phyloP scores from a whole-genome alignment of 2,329 filamentous ascomycete species.

The Clarireedia hainanense region DNA sequence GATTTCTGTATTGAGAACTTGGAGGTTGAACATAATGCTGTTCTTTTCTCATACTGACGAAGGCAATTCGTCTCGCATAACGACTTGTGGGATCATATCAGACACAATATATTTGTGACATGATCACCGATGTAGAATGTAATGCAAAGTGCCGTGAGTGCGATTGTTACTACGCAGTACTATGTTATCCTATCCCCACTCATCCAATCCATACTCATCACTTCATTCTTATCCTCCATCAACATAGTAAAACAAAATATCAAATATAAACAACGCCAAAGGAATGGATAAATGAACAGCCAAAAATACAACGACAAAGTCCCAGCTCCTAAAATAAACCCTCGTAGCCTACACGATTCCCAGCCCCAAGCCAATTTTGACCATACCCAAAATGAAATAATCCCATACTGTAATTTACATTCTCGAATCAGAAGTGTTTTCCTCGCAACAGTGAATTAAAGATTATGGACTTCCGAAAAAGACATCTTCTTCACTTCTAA shows the following conservation, averaged over 20 bases:
- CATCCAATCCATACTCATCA: background rate
- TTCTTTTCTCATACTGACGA: too few species aligned
- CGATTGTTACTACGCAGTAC: background rate
- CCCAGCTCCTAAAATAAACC: background rate
- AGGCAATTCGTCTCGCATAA: too few species aligned
- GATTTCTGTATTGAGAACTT: too few species aligned
- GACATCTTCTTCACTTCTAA: constrained; percentile 23
- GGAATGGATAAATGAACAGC: constrained; percentile 3
- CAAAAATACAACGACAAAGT: background rate
- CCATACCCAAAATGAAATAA: constrained; percentile 1
- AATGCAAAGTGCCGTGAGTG: background rate
- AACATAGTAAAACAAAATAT: constrained; percentile 3
- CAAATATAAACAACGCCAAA: constrained; percentile 8
- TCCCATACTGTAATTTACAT: constrained; percentile 2
- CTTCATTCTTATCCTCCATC: background rate
- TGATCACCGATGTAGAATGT: background rate
- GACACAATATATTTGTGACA: too few species aligned
- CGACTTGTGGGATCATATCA: background rate
- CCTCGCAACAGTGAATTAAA: background rate
- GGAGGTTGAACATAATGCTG: too few species aligned
- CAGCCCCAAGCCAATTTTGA: background rate
- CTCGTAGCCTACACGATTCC: background rate
- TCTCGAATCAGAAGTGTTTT: constrained; percentile 2
- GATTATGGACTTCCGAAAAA: constrained; percentile 28
- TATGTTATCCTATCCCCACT: background rate